Base-by-base conservation (phyloP, 495 filamentous ascomycete species). In the Xylaria flabelliformis region DNA sequence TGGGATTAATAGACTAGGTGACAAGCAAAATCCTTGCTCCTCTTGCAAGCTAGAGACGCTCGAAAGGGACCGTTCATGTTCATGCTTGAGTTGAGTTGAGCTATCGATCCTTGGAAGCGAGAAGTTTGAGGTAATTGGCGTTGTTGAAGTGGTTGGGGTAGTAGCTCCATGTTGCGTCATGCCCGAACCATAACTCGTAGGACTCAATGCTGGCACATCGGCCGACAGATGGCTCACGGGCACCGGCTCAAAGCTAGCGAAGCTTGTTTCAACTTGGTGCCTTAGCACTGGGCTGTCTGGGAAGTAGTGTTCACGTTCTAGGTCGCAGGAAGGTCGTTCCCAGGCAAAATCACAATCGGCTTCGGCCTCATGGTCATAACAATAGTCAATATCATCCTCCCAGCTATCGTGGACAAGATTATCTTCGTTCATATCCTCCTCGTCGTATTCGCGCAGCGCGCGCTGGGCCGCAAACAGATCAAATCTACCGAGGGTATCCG, bases 341-440 rank as follows among this genome's bases (percentile, higher is more conserved):
- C 94, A 97, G 71, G 96, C 92, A 73, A 94, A 97, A 74, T 98
- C 89, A 77, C 92, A 97, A 74, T 94, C 89, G 1, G 94, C 94
- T 80, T 98, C 95, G 9, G 92, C 93, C 59, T 91, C 93, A 79
- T 96, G 90, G 73, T 97, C 93, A 76, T 98, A 98, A 79, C 91
- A 96, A 79, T 92, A 98, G 78, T 97, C 95, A 74, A 98, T 95
- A 74, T 95, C 94, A 55, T 94, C 93, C 76, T 98, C 95, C 95
- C 95, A 98, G 26, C 86, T 91, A 56, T 90, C 87, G 48, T 77
- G 76, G 8, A 68, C 34, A 9, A 76, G 36, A 4, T 74, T 69
- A n/a, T 90, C 88, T 34, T 87, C 77, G 7, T 77, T 70, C 9
- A 79, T 78, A 63, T 80, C 72, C 19, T 84, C 77, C 4, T 76